Evolutionary conservation across 306 rosid species (phyloP).

Genomic region (Cucumis melo): DNA sequence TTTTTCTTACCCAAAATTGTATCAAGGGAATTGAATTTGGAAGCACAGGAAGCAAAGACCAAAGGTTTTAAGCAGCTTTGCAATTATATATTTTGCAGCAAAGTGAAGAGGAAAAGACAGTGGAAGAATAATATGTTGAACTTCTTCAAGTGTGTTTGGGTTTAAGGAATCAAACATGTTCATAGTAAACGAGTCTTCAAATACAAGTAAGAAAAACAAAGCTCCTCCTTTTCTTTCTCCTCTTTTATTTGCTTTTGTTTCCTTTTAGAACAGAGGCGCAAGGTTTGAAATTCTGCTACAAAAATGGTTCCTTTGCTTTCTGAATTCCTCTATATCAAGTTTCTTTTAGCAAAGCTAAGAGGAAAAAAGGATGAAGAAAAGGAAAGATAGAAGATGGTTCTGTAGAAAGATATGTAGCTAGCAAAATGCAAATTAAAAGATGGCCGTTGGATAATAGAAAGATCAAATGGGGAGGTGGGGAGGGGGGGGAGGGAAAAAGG

Average conservation of each 20-base stretch:
- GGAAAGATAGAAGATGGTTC: conserved; percentile 13
- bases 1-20: conserved; percentile 6
- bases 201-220: conserved; percentile 55
- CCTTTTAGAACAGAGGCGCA: conserved; percentile 28
- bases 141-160: conserved; percentile 39
- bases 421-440: conserved; percentile 8
- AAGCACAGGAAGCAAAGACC: conserved; percentile 30
- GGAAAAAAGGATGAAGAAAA: conserved; percentile 18
- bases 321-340: conserved; percentile 25
- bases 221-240: conserved; percentile 25
- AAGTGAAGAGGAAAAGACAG: conserved; percentile 31
- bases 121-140: conserved; percentile 47
- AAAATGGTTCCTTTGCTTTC: conserved; percentile 21
- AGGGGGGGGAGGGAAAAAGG: conserved; percentile 38
- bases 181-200: conserved; percentile 49
- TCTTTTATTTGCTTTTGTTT: conserved; percentile 24
- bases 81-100: conserved; percentile 21
- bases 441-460: conserved; percentile 67
- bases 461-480: conserved; percentile 47
- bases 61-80: conserved; percentile 30
- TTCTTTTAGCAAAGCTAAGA: conserved; percentile 42
- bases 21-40: conserved; percentile 39
- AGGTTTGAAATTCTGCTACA: conserved; percentile 30
- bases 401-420: conserved; percentile 16
- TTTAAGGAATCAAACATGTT: conserved; percentile 70